Base-by-base conservation (phyloP, 257 asterid species). In the Nicotiana benthamiana region DNA sequence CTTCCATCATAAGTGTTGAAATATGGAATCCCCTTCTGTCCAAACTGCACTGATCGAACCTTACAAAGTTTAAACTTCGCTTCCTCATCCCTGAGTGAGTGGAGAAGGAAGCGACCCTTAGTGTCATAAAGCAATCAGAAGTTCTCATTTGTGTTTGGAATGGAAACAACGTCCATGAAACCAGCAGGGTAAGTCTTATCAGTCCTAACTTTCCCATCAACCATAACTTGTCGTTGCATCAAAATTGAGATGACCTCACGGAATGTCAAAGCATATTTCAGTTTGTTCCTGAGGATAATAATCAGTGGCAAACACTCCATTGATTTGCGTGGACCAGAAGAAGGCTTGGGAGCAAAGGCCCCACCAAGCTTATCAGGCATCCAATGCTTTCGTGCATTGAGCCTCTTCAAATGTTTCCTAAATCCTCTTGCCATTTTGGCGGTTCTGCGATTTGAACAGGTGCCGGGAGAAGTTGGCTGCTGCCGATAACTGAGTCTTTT, bases 321-420 rank as follows among this genome's bases (percentile, higher is more conserved):
- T 20, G 89, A 83, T 64, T 86, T 86, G 67, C 81, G 89, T 12
- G 86, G 86, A 17, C 86, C 86, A 62, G 89, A 86, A 66, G 86
- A 86, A 12, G 89, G 85, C 76, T 86, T 86, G 51, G 86, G 89
- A 8, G 89, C 88, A 77, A 86, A 86, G 67, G 86, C 88, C 17
- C 88, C 88, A 34, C 88, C 88, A 63, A 86, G 88, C 63, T 86
- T 86, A 76, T 77, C 88, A 80, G 83, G 81, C 88, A 86, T 86
- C 86, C 88, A 86, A 77, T 83, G 86, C 46, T 86, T 83, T 0
- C 86, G 88, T 79, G 86, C 88, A 86, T 86, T 86, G 81, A 86
- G 88, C 86, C 85, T 86, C 88, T 86, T 86, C 83, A 86, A 52
- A 79, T 86, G 88, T 30, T 86, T 86, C 86, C 83, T 86, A 85